Evolutionary conservation across 352 stramenopile genomes (phyloP), one percentile per base, ranked within the genome.

Genomic region (Phytophthora citricola): DNA sequence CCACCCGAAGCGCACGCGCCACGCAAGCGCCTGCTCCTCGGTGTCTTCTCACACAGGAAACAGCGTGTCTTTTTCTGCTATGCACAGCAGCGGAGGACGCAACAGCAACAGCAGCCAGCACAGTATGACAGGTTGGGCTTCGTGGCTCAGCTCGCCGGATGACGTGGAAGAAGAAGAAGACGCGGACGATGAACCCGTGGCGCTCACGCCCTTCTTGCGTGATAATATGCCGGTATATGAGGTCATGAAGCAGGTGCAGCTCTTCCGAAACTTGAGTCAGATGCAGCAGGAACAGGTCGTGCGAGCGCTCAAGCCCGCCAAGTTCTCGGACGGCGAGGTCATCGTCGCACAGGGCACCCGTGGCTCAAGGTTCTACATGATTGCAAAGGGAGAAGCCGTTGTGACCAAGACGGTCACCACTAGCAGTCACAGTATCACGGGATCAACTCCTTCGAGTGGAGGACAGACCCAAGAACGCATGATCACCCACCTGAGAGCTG

Each of bases 291-390:
- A 96, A 66, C 86, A 96, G n/a, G 86, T 96, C 7, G 73, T 96
- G 48, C 77, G 86, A 24, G 84, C 88, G 11, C 78, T 96, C 49
- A 94, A 94, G 58, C 88, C 88, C 1, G 85, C 84, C 52, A 93
- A 92, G 66, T 96, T 96, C 63, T 83, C 89, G 43, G 78, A 92
- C 48, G 83, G 84, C 5, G 86, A 96, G 32, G 63, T 92, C 12
- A 95, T 97, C 39, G 88, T 97, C 14, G 86, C 91, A 44, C 90
- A 97, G 52, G 90, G 90, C 17, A 93, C 84, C 22, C 78, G 87
- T 20, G 89, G 90, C 24, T 92, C 88, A 20, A 75, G 87, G 5
- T 96, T 97, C 60, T 97, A 96, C 58, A 95, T 97, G 87, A 97
- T 97, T 58, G 85, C 88, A 53, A 94, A 92, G 59, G 90, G 90